These are phyloP conservation scores for Diaporthe destruens DNA, from an alignment of 2,329 filamentous ascomycete species.

Conservation along the genomic window DNA sequence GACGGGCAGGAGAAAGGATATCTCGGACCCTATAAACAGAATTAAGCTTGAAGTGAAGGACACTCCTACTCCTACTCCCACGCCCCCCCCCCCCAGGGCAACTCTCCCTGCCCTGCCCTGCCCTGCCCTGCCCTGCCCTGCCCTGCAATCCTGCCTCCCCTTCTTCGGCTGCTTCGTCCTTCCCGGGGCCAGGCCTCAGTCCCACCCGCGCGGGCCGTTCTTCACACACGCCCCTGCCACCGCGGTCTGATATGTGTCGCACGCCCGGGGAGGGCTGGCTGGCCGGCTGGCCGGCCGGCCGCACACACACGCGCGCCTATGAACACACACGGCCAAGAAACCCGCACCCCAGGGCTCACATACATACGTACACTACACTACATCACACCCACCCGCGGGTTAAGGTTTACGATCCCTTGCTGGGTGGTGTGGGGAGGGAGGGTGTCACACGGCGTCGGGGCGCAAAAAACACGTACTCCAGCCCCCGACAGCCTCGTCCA, in stretches of 20 bases:
- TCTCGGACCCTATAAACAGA: conserved; percentile 15
- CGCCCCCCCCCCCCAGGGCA: too few relatives aligned
- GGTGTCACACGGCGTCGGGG: background rate
- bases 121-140: background rate
- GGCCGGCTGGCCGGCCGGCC: too few relatives aligned
- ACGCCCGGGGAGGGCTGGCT: background rate
- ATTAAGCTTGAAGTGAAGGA: conserved; percentile 12
- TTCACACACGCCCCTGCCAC: background rate
- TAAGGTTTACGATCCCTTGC: background rate
- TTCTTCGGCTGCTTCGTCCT: too few relatives aligned
- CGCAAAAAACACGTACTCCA: conserved; percentile 6
- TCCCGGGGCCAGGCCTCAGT: background rate
- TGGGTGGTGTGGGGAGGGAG: background rate
- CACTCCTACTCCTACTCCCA: background rate
- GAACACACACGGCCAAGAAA: too few relatives aligned
- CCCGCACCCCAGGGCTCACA: too few relatives aligned
- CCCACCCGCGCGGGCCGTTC: conserved; percentile 15
- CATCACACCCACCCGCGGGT: background rate
- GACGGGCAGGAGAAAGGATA: background rate
- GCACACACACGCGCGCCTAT: background rate
- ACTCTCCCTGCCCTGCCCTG: background rate
- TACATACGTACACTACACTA: background rate
- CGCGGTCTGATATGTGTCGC: background rate
- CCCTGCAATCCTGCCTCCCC: background rate
- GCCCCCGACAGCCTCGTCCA: background rate